Conservation (phyloP, 768 basidiomycete genomes). For the Collybia nuda region DNA sequence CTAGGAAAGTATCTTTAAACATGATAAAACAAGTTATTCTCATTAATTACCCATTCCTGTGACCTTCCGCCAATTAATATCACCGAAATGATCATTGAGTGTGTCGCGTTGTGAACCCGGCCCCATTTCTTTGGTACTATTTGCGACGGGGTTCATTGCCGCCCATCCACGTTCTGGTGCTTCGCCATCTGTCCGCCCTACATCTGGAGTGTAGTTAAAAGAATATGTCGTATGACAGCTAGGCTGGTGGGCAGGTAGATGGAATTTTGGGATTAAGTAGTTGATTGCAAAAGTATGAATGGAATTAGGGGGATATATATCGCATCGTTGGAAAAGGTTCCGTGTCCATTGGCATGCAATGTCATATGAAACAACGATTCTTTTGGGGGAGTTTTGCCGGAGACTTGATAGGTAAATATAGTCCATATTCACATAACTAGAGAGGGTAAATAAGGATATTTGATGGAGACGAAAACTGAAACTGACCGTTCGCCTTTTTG, state of each 20-base stretch:
- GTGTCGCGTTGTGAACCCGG: constrained; percentile 21
- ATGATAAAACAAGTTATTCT: too few relatives aligned
- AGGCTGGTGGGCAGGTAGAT: constrained; percentile 21
- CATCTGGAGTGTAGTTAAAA: constrained; percentile 19
- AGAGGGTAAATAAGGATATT: neutral
- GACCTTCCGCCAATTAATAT: constrained; percentile 26
- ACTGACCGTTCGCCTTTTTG: constrained; percentile 6
- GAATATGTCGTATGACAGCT: constrained; percentile 21
- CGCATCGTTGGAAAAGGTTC: constrained; percentile 16
- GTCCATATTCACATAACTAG: constrained; percentile 21
- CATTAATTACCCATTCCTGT: constrained; percentile 16
- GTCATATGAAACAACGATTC: constrained; percentile 22
- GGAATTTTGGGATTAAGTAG: constrained; percentile 29
- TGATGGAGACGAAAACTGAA: neutral
- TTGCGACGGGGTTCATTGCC: constrained; percentile 14
- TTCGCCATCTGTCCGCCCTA: constrained; percentile 18
- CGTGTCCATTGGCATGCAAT: constrained; percentile 26
- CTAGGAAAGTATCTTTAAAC: neutral
- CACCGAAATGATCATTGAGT: constrained; percentile 20
- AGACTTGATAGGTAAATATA: constrained; percentile 22
- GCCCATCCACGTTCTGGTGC: constrained; percentile 24
- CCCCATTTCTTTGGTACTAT: constrained; percentile 24
- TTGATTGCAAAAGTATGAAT: neutral
- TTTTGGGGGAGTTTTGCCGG: constrained; percentile 2
- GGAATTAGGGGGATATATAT: constrained; percentile 1